phyloP scores from a whole-genome alignment of 73 alveolate genomes.

The Effrenium voratum region DNA sequence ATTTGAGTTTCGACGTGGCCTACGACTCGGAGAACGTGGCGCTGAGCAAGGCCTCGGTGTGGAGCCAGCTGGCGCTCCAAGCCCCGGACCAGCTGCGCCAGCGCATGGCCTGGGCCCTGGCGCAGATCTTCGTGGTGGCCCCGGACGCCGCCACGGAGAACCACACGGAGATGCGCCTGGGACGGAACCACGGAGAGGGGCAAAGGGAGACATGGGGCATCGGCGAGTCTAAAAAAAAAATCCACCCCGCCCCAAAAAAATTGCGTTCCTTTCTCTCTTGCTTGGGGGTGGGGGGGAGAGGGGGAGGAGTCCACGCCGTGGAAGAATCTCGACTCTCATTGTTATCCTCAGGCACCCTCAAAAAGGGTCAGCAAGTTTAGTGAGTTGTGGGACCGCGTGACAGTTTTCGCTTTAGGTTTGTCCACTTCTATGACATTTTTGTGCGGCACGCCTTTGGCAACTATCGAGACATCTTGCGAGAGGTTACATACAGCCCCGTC shows the following conservation, averaged over 20 bases:
- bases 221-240: neutral
- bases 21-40: conserved; percentile 25
- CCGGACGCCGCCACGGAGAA: conserved; percentile 70
- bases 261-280: neutral
- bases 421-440: conserved; percentile 81
- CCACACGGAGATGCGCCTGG: conserved; percentile 56
- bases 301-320: neutral
- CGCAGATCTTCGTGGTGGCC: conserved; percentile 92
- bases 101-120: conserved; percentile 93
- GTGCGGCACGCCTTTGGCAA: conserved; percentile 88
- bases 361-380: neutral
- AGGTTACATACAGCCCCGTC: conserved; percentile 43
- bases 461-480: conserved; percentile 77
- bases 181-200: neutral
- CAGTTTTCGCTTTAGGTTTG: neutral
- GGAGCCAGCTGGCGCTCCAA: conserved; percentile 64
- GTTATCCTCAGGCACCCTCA: neutral
- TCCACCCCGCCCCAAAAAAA: neutral
- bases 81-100: conserved; percentile 29
- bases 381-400: neutral
- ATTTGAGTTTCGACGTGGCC: conserved; percentile 45
- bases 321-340: neutral
- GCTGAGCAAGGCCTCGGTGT: conserved; percentile 76
- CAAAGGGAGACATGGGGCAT: neutral
- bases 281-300: neutral